Evolutionary conservation across 1,139 yeast species (phyloP).

Genomic region (Torulaspora pretoriensis): DNA sequence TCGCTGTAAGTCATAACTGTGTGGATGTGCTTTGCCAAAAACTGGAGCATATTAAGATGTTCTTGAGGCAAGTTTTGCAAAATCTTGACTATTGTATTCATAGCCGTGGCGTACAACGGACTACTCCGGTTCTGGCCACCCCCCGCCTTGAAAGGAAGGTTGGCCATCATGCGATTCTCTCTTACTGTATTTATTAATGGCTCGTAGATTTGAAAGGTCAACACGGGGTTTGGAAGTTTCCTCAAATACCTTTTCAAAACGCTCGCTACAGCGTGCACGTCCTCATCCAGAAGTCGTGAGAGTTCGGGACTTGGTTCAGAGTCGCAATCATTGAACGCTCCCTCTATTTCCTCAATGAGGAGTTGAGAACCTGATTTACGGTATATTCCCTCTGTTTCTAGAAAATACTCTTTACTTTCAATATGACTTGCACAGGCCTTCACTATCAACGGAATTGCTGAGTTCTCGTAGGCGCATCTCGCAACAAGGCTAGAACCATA

Average conservation of each 20-base stretch:
- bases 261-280: slow-evolving; percentile 81
- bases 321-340: slow-evolving; percentile 30
- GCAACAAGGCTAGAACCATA: slow-evolving; percentile 46
- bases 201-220: slow-evolving; percentile 66
- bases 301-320: slow-evolving; percentile 35
- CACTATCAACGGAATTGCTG: slow-evolving; percentile 64
- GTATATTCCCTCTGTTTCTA: slow-evolving; percentile 76
- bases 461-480: slow-evolving; percentile 57
- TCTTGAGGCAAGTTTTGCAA: slow-evolving; percentile 57
- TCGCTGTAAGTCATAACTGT: slow-evolving; percentile 47
- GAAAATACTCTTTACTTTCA: slow-evolving; percentile 58
- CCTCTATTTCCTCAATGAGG: slow-evolving; percentile 34
- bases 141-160: slow-evolving; percentile 16
- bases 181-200: slow-evolving; percentile 52
- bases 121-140: slow-evolving; percentile 4
- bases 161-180: slow-evolving; percentile 36
- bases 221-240: slow-evolving; percentile 78
- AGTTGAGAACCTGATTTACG: slow-evolving; percentile 86
- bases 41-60: slow-evolving; percentile 55
- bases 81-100: slow-evolving; percentile 39
- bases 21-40: slow-evolving; percentile 61
- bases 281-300: slow-evolving; percentile 50
- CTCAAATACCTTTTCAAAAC: slow-evolving; percentile 84
- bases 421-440: slow-evolving; percentile 73
- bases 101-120: slow-evolving; percentile 17